These are phyloP conservation scores for Otatea glauca DNA, from an alignment of 176 grass and related monocot species.

Conservation along the genomic window DNA sequence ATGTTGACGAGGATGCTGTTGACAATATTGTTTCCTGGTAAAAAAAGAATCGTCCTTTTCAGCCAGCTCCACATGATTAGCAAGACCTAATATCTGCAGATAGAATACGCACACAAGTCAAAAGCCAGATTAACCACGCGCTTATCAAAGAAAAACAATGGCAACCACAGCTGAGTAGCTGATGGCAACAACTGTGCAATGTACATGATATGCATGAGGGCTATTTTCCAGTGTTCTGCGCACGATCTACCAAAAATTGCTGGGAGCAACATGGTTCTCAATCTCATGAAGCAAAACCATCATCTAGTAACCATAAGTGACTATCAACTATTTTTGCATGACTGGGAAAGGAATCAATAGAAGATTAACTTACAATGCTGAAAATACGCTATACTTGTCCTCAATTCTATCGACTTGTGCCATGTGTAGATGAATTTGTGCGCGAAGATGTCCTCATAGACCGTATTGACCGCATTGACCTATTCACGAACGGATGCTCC, in stretches of 20 bases:
- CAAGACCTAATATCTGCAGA: constrained; percentile 45
- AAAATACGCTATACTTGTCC: background rate
- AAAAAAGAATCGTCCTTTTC: constrained; percentile 14
- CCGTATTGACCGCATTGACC: constrained; percentile 52
- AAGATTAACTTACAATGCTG: constrained; percentile 51
- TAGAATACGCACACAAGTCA: constrained; percentile 11
- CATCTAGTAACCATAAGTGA: background rate
- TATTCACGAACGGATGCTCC: constrained; percentile 73
- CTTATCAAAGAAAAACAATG: constrained; percentile 25
- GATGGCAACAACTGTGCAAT: background rate
- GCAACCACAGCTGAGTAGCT: no score
- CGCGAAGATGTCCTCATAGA: constrained; percentile 55
- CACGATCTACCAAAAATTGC: background rate
- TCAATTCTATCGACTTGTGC: constrained; percentile 27
- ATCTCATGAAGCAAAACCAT: background rate
- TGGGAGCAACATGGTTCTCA: background rate
- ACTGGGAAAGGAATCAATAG: background rate
- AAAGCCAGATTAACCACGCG: constrained; percentile 43
- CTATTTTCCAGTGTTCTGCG: background rate
- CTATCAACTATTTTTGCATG: background rate
- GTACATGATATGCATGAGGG: background rate
- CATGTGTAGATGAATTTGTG: constrained; percentile 48
- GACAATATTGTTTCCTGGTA: constrained; percentile 35
- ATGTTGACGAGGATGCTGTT: constrained; percentile 28
- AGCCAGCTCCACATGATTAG: constrained; percentile 43